Percentiles rank a stretch among this genome's conserved stretches.
phyloP scores from a whole-genome alignment of 2,329 filamentous ascomycete genomes.

The Ceratocystis cacaofunesta region DNA sequence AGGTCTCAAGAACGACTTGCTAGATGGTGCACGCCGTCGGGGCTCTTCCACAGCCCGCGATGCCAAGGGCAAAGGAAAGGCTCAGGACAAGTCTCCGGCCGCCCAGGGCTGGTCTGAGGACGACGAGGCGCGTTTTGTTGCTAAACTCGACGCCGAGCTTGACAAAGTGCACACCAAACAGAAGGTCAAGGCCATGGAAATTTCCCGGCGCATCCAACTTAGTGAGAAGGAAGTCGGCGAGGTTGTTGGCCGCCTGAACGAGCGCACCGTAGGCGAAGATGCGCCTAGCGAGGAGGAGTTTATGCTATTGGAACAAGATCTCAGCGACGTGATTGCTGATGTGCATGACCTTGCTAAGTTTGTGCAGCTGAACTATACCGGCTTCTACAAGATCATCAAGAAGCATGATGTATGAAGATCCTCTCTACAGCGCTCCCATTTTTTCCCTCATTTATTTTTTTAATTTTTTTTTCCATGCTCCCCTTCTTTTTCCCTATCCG shows the following conservation, averaged over 20 bases:
- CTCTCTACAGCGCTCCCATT: background rate
- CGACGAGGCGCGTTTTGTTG: conserved; percentile 78
- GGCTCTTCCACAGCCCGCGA: conserved; percentile 20
- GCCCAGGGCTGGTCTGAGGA: conserved; percentile 66
- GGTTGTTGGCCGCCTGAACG: conserved; percentile 62
- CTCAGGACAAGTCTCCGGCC: conserved; percentile 27
- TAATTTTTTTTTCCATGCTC: background rate
- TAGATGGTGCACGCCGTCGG: conserved; percentile 40
- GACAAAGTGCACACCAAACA: conserved; percentile 98
- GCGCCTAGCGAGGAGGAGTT: conserved; percentile 78
- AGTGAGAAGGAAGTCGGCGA: conserved; percentile 83
- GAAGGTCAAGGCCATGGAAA: conserved; percentile 92
- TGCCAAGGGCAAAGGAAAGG: conserved; percentile 21
- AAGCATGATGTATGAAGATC: conserved; percentile 69
- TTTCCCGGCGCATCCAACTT: conserved; percentile 73
- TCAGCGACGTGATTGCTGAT: conserved; percentile 96
- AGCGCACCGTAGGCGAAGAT: conserved; percentile 40
- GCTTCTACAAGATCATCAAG: conserved; percentile 99
- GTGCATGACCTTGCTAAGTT: conserved; percentile 97
- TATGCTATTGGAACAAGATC: conserved; percentile 77
- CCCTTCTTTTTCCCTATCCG: background rate
- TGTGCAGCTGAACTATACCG: conserved; percentile 95
- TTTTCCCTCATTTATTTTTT: background rate
- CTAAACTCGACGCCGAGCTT: conserved; percentile 74
- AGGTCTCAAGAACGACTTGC: conserved; percentile 74